Conservation (phyloP, 1,284 basidiomycete genomes). For the Serendipita sp. region DNA sequence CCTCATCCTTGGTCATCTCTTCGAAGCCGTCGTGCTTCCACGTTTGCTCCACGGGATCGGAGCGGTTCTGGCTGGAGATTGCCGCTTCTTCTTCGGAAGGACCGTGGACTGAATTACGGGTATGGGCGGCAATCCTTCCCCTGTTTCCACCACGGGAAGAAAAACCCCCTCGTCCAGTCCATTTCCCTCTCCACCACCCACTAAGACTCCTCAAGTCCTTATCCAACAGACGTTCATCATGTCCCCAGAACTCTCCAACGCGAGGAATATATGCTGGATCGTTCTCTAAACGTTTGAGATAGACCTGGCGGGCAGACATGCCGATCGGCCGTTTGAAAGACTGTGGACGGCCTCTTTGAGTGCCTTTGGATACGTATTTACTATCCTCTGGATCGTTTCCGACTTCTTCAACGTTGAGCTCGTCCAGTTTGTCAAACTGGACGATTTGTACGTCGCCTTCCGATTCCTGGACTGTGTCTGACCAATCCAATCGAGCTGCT, state of each 20-base stretch:
- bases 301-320: slow-evolving; percentile 56
- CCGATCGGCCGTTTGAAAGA: slow-evolving; percentile 28
- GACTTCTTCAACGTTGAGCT: neutral
- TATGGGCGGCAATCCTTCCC: slow-evolving; percentile 27
- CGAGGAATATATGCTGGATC: slow-evolving; percentile 79
- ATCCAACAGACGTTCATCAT: slow-evolving; percentile 71
- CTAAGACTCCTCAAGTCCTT: slow-evolving; percentile 60
- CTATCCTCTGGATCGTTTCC: neutral
- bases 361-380: slow-evolving; percentile 13
- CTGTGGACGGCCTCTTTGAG: neutral
- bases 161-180: slow-evolving; percentile 45
- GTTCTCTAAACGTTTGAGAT: slow-evolving; percentile 57
- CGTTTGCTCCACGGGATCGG: slow-evolving; percentile 39
- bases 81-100: slow-evolving; percentile 20
- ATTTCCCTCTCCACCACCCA: slow-evolving; percentile 54
- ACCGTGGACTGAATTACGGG: slow-evolving; percentile 20
- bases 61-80: slow-evolving; percentile 22
- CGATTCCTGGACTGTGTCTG: neutral
- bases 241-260: slow-evolving; percentile 82
- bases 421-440: slow-evolving; percentile 2
- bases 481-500: neutral
- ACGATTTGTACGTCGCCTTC: slow-evolving; percentile 13
- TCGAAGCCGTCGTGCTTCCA: slow-evolving; percentile 78
- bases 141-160: slow-evolving; percentile 44
- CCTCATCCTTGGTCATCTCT: slow-evolving; percentile 62